Evolutionary conservation across 805 yeast genomes (phyloP).

Genomic region (Suhomyces emberorum): DNA sequence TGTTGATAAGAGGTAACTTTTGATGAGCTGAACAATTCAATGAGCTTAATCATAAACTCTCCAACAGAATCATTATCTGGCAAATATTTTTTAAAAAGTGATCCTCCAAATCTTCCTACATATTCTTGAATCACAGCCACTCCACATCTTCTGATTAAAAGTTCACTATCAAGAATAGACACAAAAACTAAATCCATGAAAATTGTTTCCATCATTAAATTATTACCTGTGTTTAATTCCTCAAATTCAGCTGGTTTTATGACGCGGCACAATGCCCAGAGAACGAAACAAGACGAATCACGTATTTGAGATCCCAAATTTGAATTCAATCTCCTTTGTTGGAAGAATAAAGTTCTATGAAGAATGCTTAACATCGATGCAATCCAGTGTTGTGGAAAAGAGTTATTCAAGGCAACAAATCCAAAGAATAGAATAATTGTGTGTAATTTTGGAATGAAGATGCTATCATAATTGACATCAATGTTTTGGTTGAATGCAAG

Average conservation of each 20-base stretch:
- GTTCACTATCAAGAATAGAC: slow-evolving; percentile 68
- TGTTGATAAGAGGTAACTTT: slow-evolving; percentile 19
- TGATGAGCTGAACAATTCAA: slow-evolving; percentile 56
- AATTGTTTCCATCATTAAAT: slow-evolving; percentile 16
- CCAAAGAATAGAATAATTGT: slow-evolving; percentile 59
- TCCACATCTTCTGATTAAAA: slow-evolving; percentile 74
- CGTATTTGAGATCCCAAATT: slow-evolving; percentile 66
- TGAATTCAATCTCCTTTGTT: slow-evolving; percentile 50
- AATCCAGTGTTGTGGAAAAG: slow-evolving; percentile 20
- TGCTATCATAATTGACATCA: slow-evolving; percentile 23
- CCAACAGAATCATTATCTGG: slow-evolving; percentile 17
- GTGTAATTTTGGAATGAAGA: slow-evolving; percentile 49
- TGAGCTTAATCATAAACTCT: slow-evolving; percentile 43
- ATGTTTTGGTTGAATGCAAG: neutral
- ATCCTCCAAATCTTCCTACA: slow-evolving; percentile 67
- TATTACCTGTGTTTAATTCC: neutral
- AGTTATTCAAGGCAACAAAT: slow-evolving; percentile 26
- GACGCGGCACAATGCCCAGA: slow-evolving; percentile 71
- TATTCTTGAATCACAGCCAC: slow-evolving; percentile 86
- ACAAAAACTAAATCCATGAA: slow-evolving; percentile 45
- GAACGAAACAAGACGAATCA: slow-evolving; percentile 79
- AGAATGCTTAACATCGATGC: slow-evolving; percentile 36
- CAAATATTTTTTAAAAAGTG: slow-evolving; percentile 23
- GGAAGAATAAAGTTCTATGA: slow-evolving; percentile 48
- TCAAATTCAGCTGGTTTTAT: slow-evolving; percentile 12